phyloP scores from a whole-genome alignment of 2,329 filamentous ascomycete species.

The Ophiostoma angusticollis region DNA sequence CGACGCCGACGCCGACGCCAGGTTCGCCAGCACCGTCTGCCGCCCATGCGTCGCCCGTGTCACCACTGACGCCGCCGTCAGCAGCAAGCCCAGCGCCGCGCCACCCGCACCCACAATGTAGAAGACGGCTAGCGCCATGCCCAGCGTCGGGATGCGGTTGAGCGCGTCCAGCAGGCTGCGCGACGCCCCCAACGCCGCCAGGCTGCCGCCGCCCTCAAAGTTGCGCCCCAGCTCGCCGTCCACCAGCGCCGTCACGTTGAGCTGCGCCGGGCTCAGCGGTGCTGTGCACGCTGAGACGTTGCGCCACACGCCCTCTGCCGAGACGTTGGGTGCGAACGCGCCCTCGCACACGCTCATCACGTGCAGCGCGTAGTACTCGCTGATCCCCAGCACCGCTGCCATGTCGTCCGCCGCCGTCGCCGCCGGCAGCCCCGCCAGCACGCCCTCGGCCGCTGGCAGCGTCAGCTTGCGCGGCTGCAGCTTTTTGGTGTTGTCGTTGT shows the following conservation, averaged over 20 bases:
- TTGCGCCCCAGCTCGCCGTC: conserved; percentile 33
- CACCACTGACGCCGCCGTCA: conserved; percentile 24
- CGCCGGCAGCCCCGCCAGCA: conserved; percentile 14
- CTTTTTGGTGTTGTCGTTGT: neutral
- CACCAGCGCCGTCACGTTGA: conserved; percentile 34
- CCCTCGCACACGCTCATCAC: conserved; percentile 21
- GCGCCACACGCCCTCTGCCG: conserved; percentile 13
- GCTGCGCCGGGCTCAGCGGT: conserved; percentile 12
- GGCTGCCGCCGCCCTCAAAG: conserved; percentile 28
- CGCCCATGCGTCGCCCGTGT: conserved; percentile 8
- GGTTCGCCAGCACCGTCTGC: conserved; percentile 23
- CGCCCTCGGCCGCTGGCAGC: conserved; percentile 13
- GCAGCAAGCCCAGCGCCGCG: conserved; percentile 32
- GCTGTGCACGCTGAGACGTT: conserved; percentile 18
- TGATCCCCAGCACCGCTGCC: conserved; percentile 19
- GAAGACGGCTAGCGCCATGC: conserved; percentile 35
- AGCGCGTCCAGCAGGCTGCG: conserved; percentile 32
- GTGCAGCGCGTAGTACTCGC: conserved; percentile 23
- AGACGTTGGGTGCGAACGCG: conserved; percentile 18
- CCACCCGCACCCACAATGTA: conserved; percentile 32
- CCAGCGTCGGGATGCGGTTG: conserved; percentile 34
- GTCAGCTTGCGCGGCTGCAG: conserved; percentile 10
- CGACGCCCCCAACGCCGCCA: conserved; percentile 33
- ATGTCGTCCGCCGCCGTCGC: conserved; percentile 16
- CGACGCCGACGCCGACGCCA: conserved; percentile 24